Percentiles rank a stretch among this genome's conserved stretches.
These are phyloP conservation scores for Fusarium fujikuroi DNA, from an alignment of 2,329 filamentous ascomycete species.

Conservation along the genomic window DNA sequence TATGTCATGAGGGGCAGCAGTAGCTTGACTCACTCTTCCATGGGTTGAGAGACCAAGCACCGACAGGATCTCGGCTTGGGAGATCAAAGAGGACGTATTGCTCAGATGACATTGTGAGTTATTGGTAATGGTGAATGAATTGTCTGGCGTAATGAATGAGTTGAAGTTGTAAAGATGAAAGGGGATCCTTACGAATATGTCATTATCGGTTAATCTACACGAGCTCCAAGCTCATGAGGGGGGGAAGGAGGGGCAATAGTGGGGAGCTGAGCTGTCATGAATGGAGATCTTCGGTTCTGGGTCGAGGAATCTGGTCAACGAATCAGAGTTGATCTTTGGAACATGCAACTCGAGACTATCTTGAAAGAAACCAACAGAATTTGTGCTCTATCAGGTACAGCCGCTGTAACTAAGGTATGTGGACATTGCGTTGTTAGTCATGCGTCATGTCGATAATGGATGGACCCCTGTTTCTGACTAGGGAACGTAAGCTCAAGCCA, in stretches of 20 bases:
- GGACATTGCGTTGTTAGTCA: too few species aligned
- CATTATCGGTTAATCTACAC: background rate
- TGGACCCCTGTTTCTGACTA: background rate
- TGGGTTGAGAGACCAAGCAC: slow-evolving; percentile 73
- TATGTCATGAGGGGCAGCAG: background rate
- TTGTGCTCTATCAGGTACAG: background rate
- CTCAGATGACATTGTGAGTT: slow-evolving; percentile 45
- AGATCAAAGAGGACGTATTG: slow-evolving; percentile 71
- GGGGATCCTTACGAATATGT: background rate
- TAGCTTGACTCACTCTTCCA: slow-evolving; percentile 69
- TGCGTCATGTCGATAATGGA: background rate
- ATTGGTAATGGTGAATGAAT: background rate
- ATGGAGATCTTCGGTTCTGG: background rate
- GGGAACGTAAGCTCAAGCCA: background rate
- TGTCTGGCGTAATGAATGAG: rapidly evolving
- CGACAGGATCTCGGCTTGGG: slow-evolving; percentile 60
- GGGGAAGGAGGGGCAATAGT: slow-evolving; percentile 26
- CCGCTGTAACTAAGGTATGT: too few species aligned
- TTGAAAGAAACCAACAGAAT: background rate
- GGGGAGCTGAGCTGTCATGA: slow-evolving; percentile 14
- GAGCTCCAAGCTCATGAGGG: slow-evolving; percentile 10
- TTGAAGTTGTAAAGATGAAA: background rate
- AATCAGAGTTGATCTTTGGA: background rate
- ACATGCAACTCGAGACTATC: background rate
- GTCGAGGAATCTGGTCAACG: background rate